phyloP scores from a whole-genome alignment of 2,329 filamentous ascomycete genomes.

The Epichloe baconii region DNA sequence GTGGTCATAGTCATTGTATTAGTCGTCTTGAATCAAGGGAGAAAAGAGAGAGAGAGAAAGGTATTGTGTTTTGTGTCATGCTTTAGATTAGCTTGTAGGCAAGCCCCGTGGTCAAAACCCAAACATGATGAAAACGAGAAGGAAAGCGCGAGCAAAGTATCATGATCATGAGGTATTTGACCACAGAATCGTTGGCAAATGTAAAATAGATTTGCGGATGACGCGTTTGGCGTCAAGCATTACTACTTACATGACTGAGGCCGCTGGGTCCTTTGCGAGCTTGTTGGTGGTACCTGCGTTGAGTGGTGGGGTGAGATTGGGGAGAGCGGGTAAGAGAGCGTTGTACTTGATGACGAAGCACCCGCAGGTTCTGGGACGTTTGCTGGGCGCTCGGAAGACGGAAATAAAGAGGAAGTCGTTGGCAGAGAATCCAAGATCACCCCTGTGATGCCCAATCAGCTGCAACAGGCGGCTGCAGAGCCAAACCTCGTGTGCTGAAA shows the following conservation, averaged over 20 bases:
- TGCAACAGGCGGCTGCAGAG: conserved; percentile 1
- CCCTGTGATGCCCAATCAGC: conserved; percentile 7
- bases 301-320: conserved; percentile 4
- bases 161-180: too few species aligned
- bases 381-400: conserved; percentile 9
- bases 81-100: too few species aligned
- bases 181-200: neutral
- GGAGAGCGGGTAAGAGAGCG: conserved; percentile 8
- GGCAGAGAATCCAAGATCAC: conserved; percentile 11
- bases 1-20: neutral
- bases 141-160: too few species aligned
- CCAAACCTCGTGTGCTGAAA: neutral
- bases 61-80: too few species aligned
- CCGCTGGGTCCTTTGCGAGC: conserved; percentile 1
- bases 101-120: too few species aligned
- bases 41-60: too few species aligned
- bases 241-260: conserved; percentile 4
- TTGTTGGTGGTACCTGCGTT: conserved; percentile 1
- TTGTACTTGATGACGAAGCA: conserved; percentile 7
- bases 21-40: neutral
- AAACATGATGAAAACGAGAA: too few species aligned
- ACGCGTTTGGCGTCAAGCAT: neutral
- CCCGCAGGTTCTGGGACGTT: conserved; percentile 10
- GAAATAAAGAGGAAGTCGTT: conserved; percentile 7
- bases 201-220: neutral